phyloP scores from a whole-genome alignment of 2,329 filamentous ascomycete genomes.

The Pleoardoris graminearum region DNA sequence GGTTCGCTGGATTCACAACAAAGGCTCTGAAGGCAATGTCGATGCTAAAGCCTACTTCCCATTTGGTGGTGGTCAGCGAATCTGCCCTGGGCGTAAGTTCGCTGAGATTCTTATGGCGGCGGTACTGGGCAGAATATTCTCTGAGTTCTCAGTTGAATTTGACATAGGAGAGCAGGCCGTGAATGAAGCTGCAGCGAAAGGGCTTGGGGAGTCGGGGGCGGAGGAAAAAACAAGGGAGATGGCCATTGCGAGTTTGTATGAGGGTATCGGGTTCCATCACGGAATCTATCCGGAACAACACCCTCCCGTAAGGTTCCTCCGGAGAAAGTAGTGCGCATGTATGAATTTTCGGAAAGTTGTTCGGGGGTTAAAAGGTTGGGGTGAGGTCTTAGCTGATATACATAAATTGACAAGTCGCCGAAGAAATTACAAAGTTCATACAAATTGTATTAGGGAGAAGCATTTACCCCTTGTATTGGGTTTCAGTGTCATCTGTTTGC shows the following conservation, averaged over 20 bases:
- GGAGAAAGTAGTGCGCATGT: no score
- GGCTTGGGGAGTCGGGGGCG: slow-evolving; percentile 6
- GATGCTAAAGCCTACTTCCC: neutral
- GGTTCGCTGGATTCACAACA: slow-evolving; percentile 2
- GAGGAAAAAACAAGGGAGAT: slow-evolving; percentile 3
- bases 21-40: neutral
- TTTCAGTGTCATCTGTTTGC: no score
- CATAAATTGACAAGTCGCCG: no score
- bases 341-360: no score
- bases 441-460: no score
- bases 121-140: neutral
- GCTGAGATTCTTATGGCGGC: neutral
- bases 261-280: slow-evolving; percentile 13
- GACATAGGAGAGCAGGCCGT: slow-evolving; percentile 1
- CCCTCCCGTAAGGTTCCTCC: neutral
- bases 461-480: no score
- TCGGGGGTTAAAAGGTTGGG: no score
- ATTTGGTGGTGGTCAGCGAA: neutral
- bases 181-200: slow-evolving; percentile 2
- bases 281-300: slow-evolving; percentile 9
- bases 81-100: neutral
- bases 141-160: slow-evolving; percentile 2
- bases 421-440: no score
- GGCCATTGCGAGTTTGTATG: slow-evolving; percentile 11
- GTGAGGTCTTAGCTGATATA: no score